Base-by-base conservation (phyloP, 2,329 filamentous ascomycete genomes). In the Calycina herbarum region DNA sequence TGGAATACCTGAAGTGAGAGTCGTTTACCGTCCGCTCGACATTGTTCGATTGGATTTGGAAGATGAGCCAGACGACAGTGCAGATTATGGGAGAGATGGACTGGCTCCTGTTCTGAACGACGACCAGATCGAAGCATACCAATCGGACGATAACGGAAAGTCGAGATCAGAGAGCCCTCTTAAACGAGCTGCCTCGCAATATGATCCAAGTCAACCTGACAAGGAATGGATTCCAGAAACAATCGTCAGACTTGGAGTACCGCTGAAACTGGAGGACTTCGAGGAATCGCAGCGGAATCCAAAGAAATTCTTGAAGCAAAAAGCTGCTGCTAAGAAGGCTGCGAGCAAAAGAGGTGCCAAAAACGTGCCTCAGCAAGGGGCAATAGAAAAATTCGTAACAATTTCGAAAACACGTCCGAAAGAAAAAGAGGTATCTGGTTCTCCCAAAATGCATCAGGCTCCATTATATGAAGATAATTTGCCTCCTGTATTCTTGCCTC, bases 1-100 rank as follows among this genome's bases (percentile, higher is more conserved):
- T 74, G 87, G 84, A 0, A 86, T 88, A 4, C 83, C 88, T 1
- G 94, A 98, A 75, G 77, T 97, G 10, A 89, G 94, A 6, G 78
- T 98, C 27, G 88, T 91, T 1, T 96, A 91, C 73, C 81, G 89
- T 4, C 95, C 95, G 0, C 82, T 87, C 1, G 85, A 91, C 35
- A 83, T 97, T 17, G 92, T 97, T 2, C 87, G 88, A 0, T 83
- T 98, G 48, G 88, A 96, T 73, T 79, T 97, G 29, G 85, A 87
- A 11, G 82, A 83, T 0, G 94, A 97, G 74, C 84, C 87, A 35
- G 89, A 91, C 17, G 69, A 74, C 57, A 70, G 64, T 5, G 65
- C 63, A 63, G 73, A 76, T 56, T 83, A 78, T 68, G 82, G 81
- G 1, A 81, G 86, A 33, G 80, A 80, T 58, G 85, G 85, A 0